phyloP scores from a whole-genome alignment of 805 yeast species.

The Metschnikowia reukaufii region DNA sequence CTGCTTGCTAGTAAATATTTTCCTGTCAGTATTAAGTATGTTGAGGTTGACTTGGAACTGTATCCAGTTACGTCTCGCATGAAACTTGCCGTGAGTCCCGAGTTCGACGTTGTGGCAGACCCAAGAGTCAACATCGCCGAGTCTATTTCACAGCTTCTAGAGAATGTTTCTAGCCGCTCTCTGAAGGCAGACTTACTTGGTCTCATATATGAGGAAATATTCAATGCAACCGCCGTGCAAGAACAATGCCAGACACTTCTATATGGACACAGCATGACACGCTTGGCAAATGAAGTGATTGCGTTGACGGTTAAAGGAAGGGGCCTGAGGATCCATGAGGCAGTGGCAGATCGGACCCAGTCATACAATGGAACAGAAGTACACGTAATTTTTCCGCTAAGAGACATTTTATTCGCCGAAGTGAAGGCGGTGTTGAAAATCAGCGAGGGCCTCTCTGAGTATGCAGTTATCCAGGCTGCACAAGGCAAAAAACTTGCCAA shows the following conservation, averaged over 20 bases:
- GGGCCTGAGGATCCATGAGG: constrained; percentile 62
- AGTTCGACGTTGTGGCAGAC: constrained; percentile 14
- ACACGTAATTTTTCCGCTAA: constrained; percentile 63
- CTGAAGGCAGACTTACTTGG: constrained; percentile 62
- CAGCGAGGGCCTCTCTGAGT: constrained; percentile 34
- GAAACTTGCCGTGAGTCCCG: constrained; percentile 14
- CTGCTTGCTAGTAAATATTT: constrained; percentile 20
- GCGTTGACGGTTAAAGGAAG: constrained; percentile 83
- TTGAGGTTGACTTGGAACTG: constrained; percentile 41
- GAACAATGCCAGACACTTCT: constrained; percentile 55
- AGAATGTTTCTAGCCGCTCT: constrained; percentile 51
- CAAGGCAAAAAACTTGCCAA: constrained; percentile 45
- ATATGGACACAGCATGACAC: constrained; percentile 79
- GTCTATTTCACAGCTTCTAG: constrained; percentile 35
- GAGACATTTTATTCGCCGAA: constrained; percentile 74
- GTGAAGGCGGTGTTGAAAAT: constrained; percentile 54
- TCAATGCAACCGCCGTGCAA: constrained; percentile 46
- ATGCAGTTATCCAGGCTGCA: constrained; percentile 22
- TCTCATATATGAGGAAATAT: constrained; percentile 47
- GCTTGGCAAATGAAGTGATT: constrained; percentile 76
- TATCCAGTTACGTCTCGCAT: constrained; percentile 33
- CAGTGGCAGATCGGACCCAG: constrained; percentile 46
- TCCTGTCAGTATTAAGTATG: constrained; percentile 33
- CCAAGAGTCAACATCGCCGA: constrained; percentile 1
- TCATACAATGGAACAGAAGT: constrained; percentile 31